Evolutionary conservation across 169 alveolate species (phyloP).

Genomic region (Babesia bovis): DNA sequence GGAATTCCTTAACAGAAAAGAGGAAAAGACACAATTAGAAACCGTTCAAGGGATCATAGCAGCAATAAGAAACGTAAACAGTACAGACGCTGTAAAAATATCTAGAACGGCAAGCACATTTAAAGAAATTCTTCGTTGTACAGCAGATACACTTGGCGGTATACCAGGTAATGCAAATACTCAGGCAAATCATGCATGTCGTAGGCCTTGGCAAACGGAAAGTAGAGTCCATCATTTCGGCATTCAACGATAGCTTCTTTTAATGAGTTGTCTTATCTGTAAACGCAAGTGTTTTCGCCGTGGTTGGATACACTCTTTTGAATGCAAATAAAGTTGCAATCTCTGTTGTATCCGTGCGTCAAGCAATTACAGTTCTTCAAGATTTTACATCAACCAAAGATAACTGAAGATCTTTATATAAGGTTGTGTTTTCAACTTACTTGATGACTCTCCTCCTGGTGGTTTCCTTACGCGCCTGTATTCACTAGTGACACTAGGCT

Average conservation of each 20-base stretch:
- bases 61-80: constrained; percentile 17
- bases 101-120: constrained; percentile 17
- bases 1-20: constrained; percentile 29
- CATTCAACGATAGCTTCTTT: constrained; percentile 47
- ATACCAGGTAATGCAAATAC: constrained; percentile 30
- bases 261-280: too few species aligned
- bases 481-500: neutral
- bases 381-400: constrained; percentile 12
- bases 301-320: too few species aligned
- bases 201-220: constrained; percentile 61
- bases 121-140: constrained; percentile 30
- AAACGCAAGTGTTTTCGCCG: too few species aligned
- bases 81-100: constrained; percentile 35
- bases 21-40: constrained; percentile 20
- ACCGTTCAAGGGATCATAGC: constrained; percentile 28
- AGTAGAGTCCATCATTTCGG: constrained; percentile 36
- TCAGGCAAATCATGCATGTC: neutral
- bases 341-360: neutral
- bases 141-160: neutral
- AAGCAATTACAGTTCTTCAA: neutral
- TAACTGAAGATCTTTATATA: constrained; percentile 12
- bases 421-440: constrained; percentile 35
- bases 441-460: constrained; percentile 79
- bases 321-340: too few species aligned
- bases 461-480: constrained; percentile 48